Evolutionary conservation across 306 rosid species (phyloP).

Genomic region (Styphnolobium japonicum): DNA sequence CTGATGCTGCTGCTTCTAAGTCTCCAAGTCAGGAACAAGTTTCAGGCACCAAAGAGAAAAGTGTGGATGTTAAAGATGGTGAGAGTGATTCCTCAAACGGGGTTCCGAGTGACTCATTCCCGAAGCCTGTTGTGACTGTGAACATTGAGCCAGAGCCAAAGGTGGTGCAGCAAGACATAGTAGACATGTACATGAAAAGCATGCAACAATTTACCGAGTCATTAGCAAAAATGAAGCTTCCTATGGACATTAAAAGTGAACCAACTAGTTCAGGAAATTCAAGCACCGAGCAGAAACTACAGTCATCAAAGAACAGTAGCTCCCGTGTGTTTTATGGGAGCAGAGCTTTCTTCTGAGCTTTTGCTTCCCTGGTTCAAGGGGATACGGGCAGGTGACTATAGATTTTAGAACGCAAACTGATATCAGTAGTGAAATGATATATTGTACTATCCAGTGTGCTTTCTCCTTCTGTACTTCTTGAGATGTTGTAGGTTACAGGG

Average conservation of each 20-base stretch:
- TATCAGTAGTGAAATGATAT: conserved; percentile 59
- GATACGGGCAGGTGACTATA: conserved; percentile 56
- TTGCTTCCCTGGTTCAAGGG: conserved; percentile 41
- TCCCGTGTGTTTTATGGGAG: conserved; percentile 95
- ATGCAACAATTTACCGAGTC: conserved; percentile 99
- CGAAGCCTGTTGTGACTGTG: conserved; percentile 60
- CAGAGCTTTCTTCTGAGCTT: conserved; percentile 88
- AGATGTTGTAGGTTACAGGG: conserved; percentile 60
- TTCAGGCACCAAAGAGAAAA: conserved; percentile 44
- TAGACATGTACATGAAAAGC: conserved; percentile 97
- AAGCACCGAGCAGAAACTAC: conserved; percentile 66
- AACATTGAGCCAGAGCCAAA: conserved; percentile 72
- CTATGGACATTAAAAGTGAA: conserved; percentile 74
- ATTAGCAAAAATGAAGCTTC: conserved; percentile 97
- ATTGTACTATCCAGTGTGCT: conserved; percentile 68
- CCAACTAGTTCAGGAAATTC: conserved; percentile 80
- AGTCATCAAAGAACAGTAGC: conserved; percentile 48
- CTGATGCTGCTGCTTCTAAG: conserved; percentile 48
- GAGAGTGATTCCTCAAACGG: conserved; percentile 64
- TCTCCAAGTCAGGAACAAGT: conserved; percentile 41
- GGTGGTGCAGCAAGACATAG: conserved; percentile 92
- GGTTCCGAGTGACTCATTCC: conserved; percentile 42
- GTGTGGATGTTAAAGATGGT: conserved; percentile 53
- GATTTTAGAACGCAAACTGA: conserved; percentile 56
- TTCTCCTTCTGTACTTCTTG: conserved; percentile 53